A percentile compares a stretch with the other conserved stretches of the same genome.
These are phyloP conservation scores for Endocalyx cinctus DNA, from an alignment of 2,329 filamentous ascomycete species.

Conservation along the genomic window DNA sequence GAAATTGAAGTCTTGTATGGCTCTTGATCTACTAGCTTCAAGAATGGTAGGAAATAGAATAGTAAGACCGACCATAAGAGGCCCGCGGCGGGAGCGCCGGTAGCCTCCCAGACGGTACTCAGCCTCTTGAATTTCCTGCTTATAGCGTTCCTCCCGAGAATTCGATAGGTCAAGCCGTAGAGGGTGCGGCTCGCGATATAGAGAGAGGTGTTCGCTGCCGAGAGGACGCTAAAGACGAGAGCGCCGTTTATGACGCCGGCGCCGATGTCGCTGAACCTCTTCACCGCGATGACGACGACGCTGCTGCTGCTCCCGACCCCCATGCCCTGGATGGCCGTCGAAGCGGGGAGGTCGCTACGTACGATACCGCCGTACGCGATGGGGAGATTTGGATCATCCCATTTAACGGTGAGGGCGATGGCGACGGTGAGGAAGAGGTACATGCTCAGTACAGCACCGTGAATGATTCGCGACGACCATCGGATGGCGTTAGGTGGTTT, in stretches of 20 bases:
- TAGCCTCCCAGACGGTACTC: constrained; percentile 2
- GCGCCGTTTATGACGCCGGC: constrained; percentile 10
- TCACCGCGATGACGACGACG: constrained; percentile 1
- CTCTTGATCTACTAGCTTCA: neutral
- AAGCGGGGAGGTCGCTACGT: neutral
- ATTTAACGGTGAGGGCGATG: constrained; percentile 9
- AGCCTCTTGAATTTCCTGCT: constrained; percentile 3
- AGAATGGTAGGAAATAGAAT: constrained; percentile 5
- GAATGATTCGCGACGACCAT: constrained; percentile 9
- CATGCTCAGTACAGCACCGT: constrained; percentile 6
- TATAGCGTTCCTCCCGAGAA: constrained; percentile 1
- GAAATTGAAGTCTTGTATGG: neutral
- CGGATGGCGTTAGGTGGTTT: constrained; percentile 7
- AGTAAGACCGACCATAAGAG: constrained; percentile 3
- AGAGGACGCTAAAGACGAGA: constrained; percentile 11
- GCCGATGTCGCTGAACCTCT: neutral
- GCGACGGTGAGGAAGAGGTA: constrained; percentile 8
- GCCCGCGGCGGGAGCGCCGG: constrained; percentile 4
- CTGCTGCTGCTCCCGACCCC: neutral
- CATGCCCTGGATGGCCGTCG: neutral
- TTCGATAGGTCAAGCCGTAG: constrained; percentile 9
- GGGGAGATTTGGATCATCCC: constrained; percentile 3
- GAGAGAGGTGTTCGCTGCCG: constrained; percentile 10
- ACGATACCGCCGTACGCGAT: constrained; percentile 1
- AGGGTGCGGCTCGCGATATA: constrained; percentile 14